Conservation (phyloP, 2,329 filamentous ascomycete species). For the Penicillium sp. region DNA sequence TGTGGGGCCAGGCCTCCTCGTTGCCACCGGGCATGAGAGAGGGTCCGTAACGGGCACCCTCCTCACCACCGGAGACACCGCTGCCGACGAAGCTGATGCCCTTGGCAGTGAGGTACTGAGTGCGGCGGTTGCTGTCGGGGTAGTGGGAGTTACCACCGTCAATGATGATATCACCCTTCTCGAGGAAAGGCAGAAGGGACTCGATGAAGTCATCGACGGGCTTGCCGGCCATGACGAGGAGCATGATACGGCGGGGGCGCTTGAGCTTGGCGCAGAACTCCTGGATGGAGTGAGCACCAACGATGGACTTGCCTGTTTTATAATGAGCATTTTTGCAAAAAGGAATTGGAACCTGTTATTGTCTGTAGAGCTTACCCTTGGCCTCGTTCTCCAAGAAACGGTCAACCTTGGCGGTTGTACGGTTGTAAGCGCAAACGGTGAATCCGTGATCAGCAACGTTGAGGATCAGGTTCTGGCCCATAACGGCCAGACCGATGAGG, state of each 20-base stretch:
- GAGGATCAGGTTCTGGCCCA: slow-evolving; percentile 84
- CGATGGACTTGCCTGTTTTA: slow-evolving; percentile 77
- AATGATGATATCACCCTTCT: slow-evolving; percentile 95
- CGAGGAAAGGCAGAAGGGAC: slow-evolving; percentile 79
- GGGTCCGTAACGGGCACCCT: slow-evolving; percentile 95
- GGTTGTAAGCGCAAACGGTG: slow-evolving; percentile 98
- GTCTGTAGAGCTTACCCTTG: slow-evolving; percentile 58
- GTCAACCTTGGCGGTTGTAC: slow-evolving; percentile 98
- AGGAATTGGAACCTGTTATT: not conserved
- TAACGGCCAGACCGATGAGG: slow-evolving; percentile 90
- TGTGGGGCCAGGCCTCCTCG: slow-evolving; percentile 94
- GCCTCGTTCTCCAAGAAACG: slow-evolving; percentile 86
- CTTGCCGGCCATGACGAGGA: slow-evolving; percentile 97
- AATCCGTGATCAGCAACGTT: slow-evolving; percentile 90
- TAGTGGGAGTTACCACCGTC: slow-evolving; percentile 99
- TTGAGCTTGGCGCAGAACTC: slow-evolving; percentile 97
- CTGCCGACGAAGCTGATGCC: slow-evolving; percentile 93
- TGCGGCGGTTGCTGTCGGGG: slow-evolving; percentile 97
- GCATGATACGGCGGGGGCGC: slow-evolving; percentile 94
- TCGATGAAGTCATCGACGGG: slow-evolving; percentile 99
- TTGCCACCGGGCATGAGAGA: slow-evolving; percentile 99
- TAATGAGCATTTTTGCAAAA: not conserved
- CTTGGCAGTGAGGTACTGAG: slow-evolving; percentile 81
- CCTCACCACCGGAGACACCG: slow-evolving; percentile 98
- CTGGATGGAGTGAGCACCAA: slow-evolving; percentile 88